Evolutionary conservation across 139 green algal species (phyloP), one percentile per base, ranked within the genome.

Genomic region (Chlamydomonas sphaeroides): DNA sequence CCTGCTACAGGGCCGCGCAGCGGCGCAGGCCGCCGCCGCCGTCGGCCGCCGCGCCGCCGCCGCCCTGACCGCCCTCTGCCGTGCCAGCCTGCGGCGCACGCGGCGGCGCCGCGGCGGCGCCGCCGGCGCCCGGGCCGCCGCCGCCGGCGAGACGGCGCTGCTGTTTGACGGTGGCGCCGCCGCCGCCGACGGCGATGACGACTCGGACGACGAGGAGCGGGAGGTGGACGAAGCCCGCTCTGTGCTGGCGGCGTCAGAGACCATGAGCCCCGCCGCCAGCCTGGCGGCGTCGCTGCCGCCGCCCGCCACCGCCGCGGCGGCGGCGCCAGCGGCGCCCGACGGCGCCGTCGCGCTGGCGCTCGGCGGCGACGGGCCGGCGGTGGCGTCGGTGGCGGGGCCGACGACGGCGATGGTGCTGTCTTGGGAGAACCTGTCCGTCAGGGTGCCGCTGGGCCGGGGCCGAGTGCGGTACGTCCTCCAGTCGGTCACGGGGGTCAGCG

Each of bases 351-450:
- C 56, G 56, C 18, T 28, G 56, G 56, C 56, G 20, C 23, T 25
- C 1, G 25, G 20, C n/a, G 56, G 56, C 51, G 51, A 17, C 20
- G 57, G 57, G 25, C 3, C n/a, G 56, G 56, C 51, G 51, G 51
- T 28, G 57, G 57, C 57, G 57, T 6, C 28, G 57, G 28, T 28
- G 57, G 53, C 56, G 56, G 17, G 11, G 59, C 5, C n/a, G 59
- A 5, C 59, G 59, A n/a, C n/a, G 5, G 28, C 42, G 18, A 63
- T 89, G 71, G 87, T 90, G n/a, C 76, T 94, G 45, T 88, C 82
- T 1, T 94, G 91, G 91, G 82, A 93, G 72, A 90, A 91, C 63
- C 70, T 94, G 20, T 84, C 70, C 38, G 91, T 82, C 57, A 65
- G 45, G 3, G 61, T 94, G 30, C 53, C n/a, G 20, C 53, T 89